phyloP scores from a whole-genome alignment of 2,329 filamentous ascomycete species.

The Colletotrichum sp. region DNA sequence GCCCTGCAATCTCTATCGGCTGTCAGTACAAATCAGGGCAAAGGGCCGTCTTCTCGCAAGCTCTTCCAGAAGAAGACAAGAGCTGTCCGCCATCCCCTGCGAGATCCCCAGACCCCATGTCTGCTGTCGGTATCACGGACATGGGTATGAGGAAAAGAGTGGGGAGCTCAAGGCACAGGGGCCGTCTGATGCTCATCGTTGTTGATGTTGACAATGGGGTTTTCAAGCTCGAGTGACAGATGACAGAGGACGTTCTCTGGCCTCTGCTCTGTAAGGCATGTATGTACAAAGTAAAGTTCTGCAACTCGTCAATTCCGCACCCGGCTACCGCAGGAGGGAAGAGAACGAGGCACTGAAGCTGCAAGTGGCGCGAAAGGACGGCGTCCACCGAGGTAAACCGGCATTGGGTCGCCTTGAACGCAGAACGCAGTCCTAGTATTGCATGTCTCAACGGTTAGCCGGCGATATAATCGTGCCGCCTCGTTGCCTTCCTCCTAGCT shows the following conservation, averaged over 20 bases:
- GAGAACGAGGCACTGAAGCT: neutral
- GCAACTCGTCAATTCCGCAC: neutral
- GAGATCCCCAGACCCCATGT: conserved; percentile 9
- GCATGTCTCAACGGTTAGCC: neutral
- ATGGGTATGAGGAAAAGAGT: neutral
- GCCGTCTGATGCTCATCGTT: neutral
- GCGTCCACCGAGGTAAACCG: neutral
- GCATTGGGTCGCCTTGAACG: neutral
- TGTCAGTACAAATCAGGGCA: conserved; percentile 5
- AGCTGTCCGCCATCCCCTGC: conserved; percentile 11
- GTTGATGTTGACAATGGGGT: neutral
- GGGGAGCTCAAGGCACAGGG: neutral
- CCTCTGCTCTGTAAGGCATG: neutral
- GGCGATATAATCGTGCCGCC: neutral
- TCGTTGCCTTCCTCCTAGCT: neutral
- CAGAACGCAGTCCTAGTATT: neutral
- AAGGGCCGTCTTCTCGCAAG: conserved; percentile 23
- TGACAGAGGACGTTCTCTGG: neutral
- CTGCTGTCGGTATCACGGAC: conserved; percentile 7
- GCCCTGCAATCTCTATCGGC: conserved; percentile 8
- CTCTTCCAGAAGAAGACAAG: conserved; percentile 18
- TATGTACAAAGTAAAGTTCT: neutral
- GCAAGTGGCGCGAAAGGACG: neutral
- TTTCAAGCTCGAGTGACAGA: neutral
- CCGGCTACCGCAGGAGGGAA: neutral